Percentiles rank a stretch among this genome's conserved stretches.
Evolutionary conservation across 2,329 filamentous ascomycete species (phyloP).

Genomic region (Fusarium compactum): DNA sequence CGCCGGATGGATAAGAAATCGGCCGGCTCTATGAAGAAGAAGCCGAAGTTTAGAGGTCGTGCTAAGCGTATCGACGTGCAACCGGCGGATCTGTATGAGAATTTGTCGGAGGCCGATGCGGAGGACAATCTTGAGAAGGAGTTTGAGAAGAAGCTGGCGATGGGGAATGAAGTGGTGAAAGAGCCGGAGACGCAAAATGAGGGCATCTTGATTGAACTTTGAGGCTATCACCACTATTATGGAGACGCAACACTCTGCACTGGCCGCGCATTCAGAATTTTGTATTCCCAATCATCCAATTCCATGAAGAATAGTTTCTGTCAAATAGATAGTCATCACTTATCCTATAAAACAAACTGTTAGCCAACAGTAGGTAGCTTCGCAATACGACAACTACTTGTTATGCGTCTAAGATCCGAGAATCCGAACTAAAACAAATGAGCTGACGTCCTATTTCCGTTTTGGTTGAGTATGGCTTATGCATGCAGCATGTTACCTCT

Average conservation of each 20-base stretch:
- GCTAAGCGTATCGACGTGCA: neutral
- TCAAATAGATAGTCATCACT: neutral
- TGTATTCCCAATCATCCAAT: neutral
- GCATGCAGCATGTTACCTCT: neutral
- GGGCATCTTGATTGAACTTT: conserved; percentile 28
- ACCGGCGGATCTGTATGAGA: neutral
- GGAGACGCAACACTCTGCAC: neutral
- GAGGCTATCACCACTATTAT: neutral
- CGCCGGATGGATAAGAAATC: conserved; percentile 17
- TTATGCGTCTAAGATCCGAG: neutral
- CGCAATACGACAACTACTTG: neutral
- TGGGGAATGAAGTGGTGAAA: neutral
- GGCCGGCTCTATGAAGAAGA: conserved; percentile 4
- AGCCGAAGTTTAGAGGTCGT: conserved; percentile 8
- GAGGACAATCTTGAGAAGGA: conserved; percentile 14
- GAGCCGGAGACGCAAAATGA: conserved; percentile 10
- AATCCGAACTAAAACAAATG: neutral
- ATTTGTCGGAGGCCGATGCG: neutral
- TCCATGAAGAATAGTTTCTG: neutral
- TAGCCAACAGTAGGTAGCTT: neutral
- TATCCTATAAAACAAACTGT: neutral
- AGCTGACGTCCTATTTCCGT: neutral
- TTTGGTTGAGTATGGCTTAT: neutral
- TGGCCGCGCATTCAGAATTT: neutral
- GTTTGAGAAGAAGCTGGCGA: conserved; percentile 1